Conservation (phyloP, 106 monocot species). For the Narthecium ossifragum region DNA sequence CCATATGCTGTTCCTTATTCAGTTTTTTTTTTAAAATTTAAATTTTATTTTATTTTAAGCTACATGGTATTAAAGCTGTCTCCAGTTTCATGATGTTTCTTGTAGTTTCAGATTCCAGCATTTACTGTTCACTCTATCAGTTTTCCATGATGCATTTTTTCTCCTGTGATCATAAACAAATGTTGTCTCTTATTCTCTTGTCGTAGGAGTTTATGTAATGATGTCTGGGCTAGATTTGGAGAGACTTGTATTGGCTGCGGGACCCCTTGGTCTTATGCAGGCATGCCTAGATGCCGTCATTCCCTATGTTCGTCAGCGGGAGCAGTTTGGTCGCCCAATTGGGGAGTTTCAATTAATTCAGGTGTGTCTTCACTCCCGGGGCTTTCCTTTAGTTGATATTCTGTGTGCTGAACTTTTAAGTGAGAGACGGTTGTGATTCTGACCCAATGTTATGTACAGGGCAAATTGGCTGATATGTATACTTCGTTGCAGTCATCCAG, state of each 20-base stretch:
- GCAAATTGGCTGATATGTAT: slow-evolving; percentile 97
- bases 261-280: slow-evolving; percentile 96
- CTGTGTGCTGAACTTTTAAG: neutral
- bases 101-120: too few relatives aligned
- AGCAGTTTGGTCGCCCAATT: slow-evolving; percentile 94
- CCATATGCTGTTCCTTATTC: too few relatives aligned
- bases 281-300: slow-evolving; percentile 82
- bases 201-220: slow-evolving; percentile 95
- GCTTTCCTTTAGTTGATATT: neutral
- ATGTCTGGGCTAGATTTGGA: slow-evolving; percentile 99
- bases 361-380: slow-evolving; percentile 31
- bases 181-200: too few relatives aligned
- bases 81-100: too few relatives aligned
- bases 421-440: neutral
- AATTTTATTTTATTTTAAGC: too few relatives aligned
- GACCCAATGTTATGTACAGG: slow-evolving; percentile 33
- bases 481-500: slow-evolving; percentile 91
- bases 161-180: too few relatives aligned
- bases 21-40: too few relatives aligned
- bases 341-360: slow-evolving; percentile 98
- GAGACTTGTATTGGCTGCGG: slow-evolving; percentile 91
- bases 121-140: too few relatives aligned
- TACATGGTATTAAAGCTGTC: too few relatives aligned
- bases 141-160: too few relatives aligned
- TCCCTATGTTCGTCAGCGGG: slow-evolving; percentile 90